Conservation (phyloP, 164 flowering plant genomes). For the Chloranthus sessilifolius region DNA sequence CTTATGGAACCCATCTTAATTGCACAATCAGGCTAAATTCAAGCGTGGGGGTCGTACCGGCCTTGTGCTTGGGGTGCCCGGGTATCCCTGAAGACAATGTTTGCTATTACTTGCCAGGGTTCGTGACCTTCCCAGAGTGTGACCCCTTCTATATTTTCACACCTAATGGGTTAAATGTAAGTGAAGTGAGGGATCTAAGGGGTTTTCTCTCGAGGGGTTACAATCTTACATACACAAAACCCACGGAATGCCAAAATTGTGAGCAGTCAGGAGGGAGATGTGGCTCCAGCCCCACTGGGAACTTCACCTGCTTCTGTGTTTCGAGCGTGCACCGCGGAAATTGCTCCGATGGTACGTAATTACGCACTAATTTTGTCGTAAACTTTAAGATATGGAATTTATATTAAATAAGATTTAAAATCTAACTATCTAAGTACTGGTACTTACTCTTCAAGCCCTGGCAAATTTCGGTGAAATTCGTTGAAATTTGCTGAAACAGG, state of each 20-base stretch:
- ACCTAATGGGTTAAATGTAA: not conserved
- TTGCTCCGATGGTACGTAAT: conserved; percentile 7
- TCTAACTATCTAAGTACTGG: too few relatives aligned
- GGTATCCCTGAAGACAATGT: not conserved
- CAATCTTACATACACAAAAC: not conserved
- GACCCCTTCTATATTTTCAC: not conserved
- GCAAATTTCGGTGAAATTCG: too few relatives aligned
- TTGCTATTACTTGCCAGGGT: conserved; percentile 8
- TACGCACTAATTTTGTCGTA: too few relatives aligned
- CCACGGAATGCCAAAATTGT: conserved; percentile 3
- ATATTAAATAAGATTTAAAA: too few relatives aligned
- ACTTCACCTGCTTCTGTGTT: conserved; percentile 3
- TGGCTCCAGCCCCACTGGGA: conserved; percentile 1
- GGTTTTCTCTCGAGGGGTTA: not conserved
- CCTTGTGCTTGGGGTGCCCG: conserved; percentile 1
- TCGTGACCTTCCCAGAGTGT: not conserved
- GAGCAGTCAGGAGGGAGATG: conserved; percentile 12
- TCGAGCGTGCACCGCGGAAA: not conserved
- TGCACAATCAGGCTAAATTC: not conserved
- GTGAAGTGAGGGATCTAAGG: conserved; percentile 5
- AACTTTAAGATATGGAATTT: too few relatives aligned
- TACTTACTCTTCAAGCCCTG: too few relatives aligned
- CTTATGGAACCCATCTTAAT: conserved; percentile 3
- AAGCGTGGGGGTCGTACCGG: not conserved
- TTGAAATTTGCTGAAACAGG: too few relatives aligned